phyloP scores from a whole-genome alignment of 2,329 filamentous ascomycete genomes.

The Apiospora saccharicola region DNA sequence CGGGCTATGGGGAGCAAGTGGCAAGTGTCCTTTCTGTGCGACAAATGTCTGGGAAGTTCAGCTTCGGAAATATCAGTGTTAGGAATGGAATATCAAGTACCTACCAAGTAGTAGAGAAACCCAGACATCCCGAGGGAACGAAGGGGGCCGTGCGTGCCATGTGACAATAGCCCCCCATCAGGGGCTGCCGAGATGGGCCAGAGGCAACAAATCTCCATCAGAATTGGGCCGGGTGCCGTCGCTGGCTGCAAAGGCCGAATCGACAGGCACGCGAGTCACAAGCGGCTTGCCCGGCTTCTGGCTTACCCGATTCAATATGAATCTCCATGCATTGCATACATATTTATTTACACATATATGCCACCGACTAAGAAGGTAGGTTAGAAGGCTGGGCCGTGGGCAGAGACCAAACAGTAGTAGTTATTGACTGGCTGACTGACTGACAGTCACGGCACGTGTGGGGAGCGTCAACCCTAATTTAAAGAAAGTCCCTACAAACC shows the following conservation, averaged over 20 bases:
- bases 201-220: neutral
- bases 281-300: neutral
- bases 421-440: neutral
- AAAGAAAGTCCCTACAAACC: neutral
- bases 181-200: neutral
- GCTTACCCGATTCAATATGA: neutral
- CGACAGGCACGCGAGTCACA: neutral
- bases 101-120: neutral
- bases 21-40: neutral
- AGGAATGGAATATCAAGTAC: neutral
- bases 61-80: neutral
- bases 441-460: neutral
- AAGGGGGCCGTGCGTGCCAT: too few species aligned
- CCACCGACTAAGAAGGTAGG: too few species aligned
- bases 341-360: too few species aligned
- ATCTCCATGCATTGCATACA: too few species aligned
- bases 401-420: neutral
- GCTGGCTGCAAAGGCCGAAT: neutral
- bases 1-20: neutral
- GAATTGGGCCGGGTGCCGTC: neutral
- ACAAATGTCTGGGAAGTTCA: neutral
- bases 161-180: too few species aligned
- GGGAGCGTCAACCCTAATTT: constrained; percentile 9
- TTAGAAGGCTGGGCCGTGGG: too few species aligned
- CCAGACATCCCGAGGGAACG: too few species aligned